Evolutionary conservation across 192 early-diverging fungal genomes (phyloP).

Genomic region (Obelidium mucronatum): DNA sequence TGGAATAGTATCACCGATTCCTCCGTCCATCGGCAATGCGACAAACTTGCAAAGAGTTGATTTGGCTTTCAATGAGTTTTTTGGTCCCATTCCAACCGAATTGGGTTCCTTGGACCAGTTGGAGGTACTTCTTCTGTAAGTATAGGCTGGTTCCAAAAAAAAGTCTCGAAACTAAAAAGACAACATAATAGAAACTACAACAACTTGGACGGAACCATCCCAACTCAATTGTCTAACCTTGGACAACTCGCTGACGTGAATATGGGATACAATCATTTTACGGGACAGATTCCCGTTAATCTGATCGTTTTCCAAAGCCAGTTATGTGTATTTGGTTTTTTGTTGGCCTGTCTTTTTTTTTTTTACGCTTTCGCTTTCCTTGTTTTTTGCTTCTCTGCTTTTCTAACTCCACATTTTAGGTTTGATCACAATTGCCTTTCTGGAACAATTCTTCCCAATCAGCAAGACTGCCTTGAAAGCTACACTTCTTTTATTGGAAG

Average conservation of each 20-base stretch:
- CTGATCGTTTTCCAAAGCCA: background rate
- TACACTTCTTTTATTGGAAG: background rate
- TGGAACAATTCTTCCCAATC: background rate
- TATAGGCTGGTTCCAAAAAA: background rate
- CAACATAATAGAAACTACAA: background rate
- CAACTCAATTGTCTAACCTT: background rate
- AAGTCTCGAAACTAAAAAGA: background rate
- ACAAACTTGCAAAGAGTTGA: background rate
- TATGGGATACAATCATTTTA: background rate
- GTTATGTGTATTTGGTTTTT: too few species aligned
- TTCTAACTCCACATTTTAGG: background rate
- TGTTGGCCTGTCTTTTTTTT: too few species aligned
- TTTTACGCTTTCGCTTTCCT: too few species aligned
- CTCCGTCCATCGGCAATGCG: conserved; percentile 6
- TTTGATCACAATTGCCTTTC: conserved; percentile 3
- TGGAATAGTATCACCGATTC: background rate
- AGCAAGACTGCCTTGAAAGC: background rate
- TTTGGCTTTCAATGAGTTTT: background rate
- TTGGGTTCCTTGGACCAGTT: background rate
- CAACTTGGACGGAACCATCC: background rate
- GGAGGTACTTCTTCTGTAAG: background rate
- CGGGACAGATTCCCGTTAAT: background rate
- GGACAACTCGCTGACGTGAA: background rate
- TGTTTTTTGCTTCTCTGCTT: too few species aligned
- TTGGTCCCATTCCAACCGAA: conserved; percentile 1